These are phyloP conservation scores for Hygrophila difformis DNA, from an alignment of 257 asterid genomes.

Conservation along the genomic window DNA sequence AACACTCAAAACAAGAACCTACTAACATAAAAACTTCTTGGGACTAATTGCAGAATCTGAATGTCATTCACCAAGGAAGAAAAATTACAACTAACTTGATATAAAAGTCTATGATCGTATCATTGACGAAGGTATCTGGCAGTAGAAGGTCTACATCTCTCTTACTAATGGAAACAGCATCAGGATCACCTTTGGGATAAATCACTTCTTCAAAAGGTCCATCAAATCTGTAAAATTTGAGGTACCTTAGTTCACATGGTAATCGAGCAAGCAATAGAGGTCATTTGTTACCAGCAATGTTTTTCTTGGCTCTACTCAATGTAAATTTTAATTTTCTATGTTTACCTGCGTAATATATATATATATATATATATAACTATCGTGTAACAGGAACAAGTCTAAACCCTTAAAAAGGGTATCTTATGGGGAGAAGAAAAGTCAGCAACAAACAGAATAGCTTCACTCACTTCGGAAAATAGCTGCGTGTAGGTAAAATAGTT, in stretches of 20 bases:
- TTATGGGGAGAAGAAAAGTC: too few relatives aligned
- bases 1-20: not conserved
- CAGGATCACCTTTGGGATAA: slow-evolving; percentile 87
- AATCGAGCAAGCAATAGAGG: slow-evolving; percentile 11
- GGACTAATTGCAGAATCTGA: not conserved
- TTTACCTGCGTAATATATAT: too few relatives aligned
- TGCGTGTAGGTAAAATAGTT: slow-evolving; percentile 19
- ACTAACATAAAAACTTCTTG: not conserved
- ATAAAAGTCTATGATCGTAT: slow-evolving; percentile 87
- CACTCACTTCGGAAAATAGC: slow-evolving; percentile 66
- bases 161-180: slow-evolving; percentile 82
- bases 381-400: too few relatives aligned
- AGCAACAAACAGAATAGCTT: not conserved
- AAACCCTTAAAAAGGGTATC: slow-evolving; percentile 10
- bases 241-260: slow-evolving; percentile 14
- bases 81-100: slow-evolving; percentile 56
- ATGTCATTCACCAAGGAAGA: not conserved
- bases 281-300: not conserved
- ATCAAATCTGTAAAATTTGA: slow-evolving; percentile 46
- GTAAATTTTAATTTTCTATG: too few relatives aligned
- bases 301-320: too few relatives aligned
- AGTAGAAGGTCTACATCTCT: slow-evolving; percentile 79
- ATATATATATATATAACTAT: too few relatives aligned
- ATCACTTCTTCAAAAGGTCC: slow-evolving; percentile 74
- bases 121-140: slow-evolving; percentile 89